These are phyloP conservation scores for Colletotrichum sp. DNA, from an alignment of 2,329 filamentous ascomycete species.

Conservation along the genomic window DNA sequence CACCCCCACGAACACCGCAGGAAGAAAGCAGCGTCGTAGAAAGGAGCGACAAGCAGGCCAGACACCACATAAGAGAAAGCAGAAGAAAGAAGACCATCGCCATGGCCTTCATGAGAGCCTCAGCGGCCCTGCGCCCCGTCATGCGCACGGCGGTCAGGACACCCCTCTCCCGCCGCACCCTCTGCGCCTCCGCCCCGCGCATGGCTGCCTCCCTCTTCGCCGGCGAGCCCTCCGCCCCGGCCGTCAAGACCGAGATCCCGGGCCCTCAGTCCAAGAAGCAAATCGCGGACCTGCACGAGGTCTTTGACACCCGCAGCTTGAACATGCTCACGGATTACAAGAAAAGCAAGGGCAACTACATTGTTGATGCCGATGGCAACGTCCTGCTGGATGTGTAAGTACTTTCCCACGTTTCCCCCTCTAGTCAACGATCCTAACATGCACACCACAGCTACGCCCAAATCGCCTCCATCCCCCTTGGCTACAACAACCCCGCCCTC, in stretches of 20 bases:
- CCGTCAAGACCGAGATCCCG: constrained; percentile 69
- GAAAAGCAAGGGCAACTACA: constrained; percentile 81
- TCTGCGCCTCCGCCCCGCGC: constrained; percentile 15
- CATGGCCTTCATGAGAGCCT: constrained; percentile 19
- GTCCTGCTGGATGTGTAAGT: constrained; percentile 73
- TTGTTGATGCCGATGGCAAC: constrained; percentile 75
- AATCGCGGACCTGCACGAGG: constrained; percentile 73
- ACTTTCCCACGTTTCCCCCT: not conserved
- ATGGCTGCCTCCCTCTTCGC: constrained; percentile 38
- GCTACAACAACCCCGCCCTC: constrained; percentile 88
- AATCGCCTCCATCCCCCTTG: constrained; percentile 90
- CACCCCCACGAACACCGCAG: not conserved
- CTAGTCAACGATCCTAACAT: not conserved
- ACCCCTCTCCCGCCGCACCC: not conserved
- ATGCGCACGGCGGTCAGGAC: constrained; percentile 3
- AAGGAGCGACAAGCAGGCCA: not conserved
- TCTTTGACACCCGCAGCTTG: constrained; percentile 85
- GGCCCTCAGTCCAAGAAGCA: constrained; percentile 76
- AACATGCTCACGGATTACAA: constrained; percentile 83
- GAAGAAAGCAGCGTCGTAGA: not conserved
- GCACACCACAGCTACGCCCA: constrained; percentile 71
- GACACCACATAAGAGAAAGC: not conserved
- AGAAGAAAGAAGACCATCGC: not conserved
- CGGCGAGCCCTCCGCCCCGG: constrained; percentile 57
- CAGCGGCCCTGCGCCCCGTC: constrained; percentile 15